Evolutionary conservation across 2,329 filamentous ascomycete species (phyloP).

Genomic region (Trichoderma koningii): DNA sequence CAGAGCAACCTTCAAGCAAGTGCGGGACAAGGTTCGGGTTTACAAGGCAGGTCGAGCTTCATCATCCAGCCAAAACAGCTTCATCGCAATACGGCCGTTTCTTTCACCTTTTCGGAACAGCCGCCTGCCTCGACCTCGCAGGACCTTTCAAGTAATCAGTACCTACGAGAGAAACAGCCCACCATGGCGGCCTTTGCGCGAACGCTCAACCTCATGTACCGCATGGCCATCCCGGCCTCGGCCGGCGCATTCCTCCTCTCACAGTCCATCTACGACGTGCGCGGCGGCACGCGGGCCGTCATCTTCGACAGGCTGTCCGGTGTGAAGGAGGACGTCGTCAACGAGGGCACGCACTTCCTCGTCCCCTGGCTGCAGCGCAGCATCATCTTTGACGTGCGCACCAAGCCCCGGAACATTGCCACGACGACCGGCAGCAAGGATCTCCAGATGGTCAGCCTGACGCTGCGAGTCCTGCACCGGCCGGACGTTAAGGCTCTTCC

Average conservation of each 20-base stretch:
- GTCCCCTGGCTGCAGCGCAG: conserved; percentile 93
- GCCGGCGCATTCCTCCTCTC: conserved; percentile 68
- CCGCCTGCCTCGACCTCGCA: neutral
- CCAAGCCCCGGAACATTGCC: conserved; percentile 94
- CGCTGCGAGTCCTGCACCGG: conserved; percentile 88
- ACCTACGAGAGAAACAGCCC: neutral
- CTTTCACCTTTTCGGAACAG: neutral
- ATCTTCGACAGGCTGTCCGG: conserved; percentile 94
- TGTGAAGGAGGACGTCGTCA: conserved; percentile 89
- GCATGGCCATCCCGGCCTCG: conserved; percentile 71
- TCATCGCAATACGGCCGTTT: neutral
- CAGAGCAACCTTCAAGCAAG: conserved; percentile 26
- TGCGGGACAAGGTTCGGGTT: conserved; percentile 18
- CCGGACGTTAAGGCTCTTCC: conserved; percentile 90
- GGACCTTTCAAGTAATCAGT: neutral
- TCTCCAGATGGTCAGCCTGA: conserved; percentile 99
- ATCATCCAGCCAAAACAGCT: neutral
- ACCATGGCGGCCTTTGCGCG: conserved; percentile 59
- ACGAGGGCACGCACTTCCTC: conserved; percentile 96
- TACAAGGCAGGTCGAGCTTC: conserved; percentile 17
- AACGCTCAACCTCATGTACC: conserved; percentile 63
- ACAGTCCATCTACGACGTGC: conserved; percentile 93
- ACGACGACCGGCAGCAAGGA: conserved; percentile 99
- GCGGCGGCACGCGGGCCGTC: conserved; percentile 89
- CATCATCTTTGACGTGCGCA: conserved; percentile 95